A percentile compares a stretch with the other conserved stretches of the same genome.
These are phyloP conservation scores for Erodium maritimum DNA, from an alignment of 345 rosid species.

Conservation along the genomic window DNA sequence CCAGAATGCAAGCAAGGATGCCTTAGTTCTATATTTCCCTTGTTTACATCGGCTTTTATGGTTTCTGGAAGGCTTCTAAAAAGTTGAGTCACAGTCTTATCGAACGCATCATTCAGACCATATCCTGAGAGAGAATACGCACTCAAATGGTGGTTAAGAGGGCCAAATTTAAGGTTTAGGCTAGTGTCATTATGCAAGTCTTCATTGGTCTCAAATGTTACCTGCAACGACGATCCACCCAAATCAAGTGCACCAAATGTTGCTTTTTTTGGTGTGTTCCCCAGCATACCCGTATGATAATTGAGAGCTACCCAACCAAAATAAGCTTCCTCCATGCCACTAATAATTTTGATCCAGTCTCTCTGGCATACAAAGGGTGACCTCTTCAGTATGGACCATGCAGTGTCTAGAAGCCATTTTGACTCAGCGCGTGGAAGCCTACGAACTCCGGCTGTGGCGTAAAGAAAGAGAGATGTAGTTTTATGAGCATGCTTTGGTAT, in stretches of 20 bases:
- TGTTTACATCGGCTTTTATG: slow-evolving; percentile 27
- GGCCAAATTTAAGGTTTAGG: slow-evolving; percentile 68
- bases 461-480: slow-evolving; percentile 75
- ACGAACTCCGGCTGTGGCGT: slow-evolving; percentile 94
- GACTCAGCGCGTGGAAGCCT: slow-evolving; percentile 72
- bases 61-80: slow-evolving; percentile 35
- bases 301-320: slow-evolving; percentile 95
- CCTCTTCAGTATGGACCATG: slow-evolving; percentile 68
- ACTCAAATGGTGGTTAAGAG: slow-evolving; percentile 66
- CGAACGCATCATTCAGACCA: slow-evolving; percentile 98
- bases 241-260: slow-evolving; percentile 96
- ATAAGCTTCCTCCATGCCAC: slow-evolving; percentile 93
- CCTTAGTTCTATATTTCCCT: slow-evolving; percentile 52
- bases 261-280: slow-evolving; percentile 49
- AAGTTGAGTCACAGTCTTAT: slow-evolving; percentile 62
- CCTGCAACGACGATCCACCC: slow-evolving; percentile 98
- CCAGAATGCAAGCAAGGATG: slow-evolving; percentile 94
- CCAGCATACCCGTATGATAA: slow-evolving; percentile 56
- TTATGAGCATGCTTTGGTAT: slow-evolving; percentile 73
- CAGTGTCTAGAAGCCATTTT: slow-evolving; percentile 78
- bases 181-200: slow-evolving; percentile 42
- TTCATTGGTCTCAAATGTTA: slow-evolving; percentile 77
- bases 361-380: slow-evolving; percentile 64
- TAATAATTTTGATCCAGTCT: slow-evolving; percentile 77
- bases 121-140: slow-evolving; percentile 96